Evolutionary conservation across 495 filamentous ascomycete genomes (phyloP), one percentile per base, ranked within the genome.

Genomic region (Articulospora tetracladia): DNA sequence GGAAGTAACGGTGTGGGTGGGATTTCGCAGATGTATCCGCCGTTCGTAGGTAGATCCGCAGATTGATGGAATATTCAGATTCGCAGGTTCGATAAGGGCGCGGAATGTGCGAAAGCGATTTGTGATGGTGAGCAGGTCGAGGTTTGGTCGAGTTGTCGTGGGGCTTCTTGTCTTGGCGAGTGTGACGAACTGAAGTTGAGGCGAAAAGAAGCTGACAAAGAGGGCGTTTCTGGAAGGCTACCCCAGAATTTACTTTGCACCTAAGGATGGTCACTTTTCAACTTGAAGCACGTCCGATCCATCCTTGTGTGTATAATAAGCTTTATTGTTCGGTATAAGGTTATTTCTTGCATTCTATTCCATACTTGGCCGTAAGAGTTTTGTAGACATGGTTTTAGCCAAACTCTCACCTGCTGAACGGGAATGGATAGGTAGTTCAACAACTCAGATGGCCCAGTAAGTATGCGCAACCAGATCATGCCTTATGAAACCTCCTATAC

Each of bases 101-200:
- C 15, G 39, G 17, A 44, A 3, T 44, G 39, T 44, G 39, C 15
- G 15, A 19, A n/a, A 44, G 11, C 25, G 48, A 24, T 22, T 47
- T 19, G 39, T 24, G 22, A 28, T 36, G 51, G 41, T 36, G 51
- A 30, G 20, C 36, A 25, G 59, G 59, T 55, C 30, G 59, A 55
- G 44, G 53, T 62, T 12, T 53, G 11, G 52, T 59, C 41, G 41
- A 28, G 56, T 58, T 58, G 56, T 50, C 56, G 56, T 58, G 56
- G 56, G 56, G 56, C 47, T 50, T 58, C 22, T 12, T 12, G 15
- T 24, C 46, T 51, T 60, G 50, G 27, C 57, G 48, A 36, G 48
- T 24, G 46, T 30, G 47, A 52, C 32, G 20, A 24, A 7, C 57
- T 52, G 26, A 25, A n/a, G n/a, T 56, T 20, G 53, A 47, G 26